Percentiles rank a stretch among this genome's conserved stretches.
Evolutionary conservation across 345 rosid genomes (phyloP).

Genomic region (Eutrema heterophyllum): DNA sequence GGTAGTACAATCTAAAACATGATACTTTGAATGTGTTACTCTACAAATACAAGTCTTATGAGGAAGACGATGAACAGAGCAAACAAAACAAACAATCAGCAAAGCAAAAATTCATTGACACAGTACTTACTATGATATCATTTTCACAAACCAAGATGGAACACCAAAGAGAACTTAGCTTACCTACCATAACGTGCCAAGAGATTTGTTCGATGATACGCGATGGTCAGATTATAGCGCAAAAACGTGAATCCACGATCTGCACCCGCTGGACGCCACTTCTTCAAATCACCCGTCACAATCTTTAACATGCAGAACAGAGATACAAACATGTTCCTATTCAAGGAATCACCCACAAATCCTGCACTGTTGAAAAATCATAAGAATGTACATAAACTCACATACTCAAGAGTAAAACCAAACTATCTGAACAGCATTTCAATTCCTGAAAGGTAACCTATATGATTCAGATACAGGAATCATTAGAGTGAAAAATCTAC

Average conservation of each 20-base stretch:
- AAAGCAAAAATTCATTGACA: background rate
- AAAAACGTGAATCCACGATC: conserved; percentile 92
- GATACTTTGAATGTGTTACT: background rate
- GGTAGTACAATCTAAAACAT: background rate
- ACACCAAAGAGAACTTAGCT: conserved; percentile 33
- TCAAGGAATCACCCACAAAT: conserved; percentile 90
- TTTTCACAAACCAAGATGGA: background rate
- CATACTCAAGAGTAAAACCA: background rate
- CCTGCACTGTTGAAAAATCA: conserved; percentile 57
- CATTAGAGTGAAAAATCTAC: no score
- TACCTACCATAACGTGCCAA: conserved; percentile 94
- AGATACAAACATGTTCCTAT: conserved; percentile 93
- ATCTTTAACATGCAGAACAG: conserved; percentile 69
- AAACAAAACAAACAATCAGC: background rate
- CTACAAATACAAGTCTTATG: background rate
- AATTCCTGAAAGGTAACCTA: no score
- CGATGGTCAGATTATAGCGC: conserved; percentile 73
- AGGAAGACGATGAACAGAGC: background rate
- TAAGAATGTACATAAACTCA: conserved; percentile 23
- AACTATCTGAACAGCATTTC: no score
- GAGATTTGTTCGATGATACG: conserved; percentile 92
- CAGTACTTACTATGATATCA: background rate
- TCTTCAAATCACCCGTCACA: conserved; percentile 56
- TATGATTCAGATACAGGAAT: no score
- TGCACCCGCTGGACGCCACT: conserved; percentile 93